phyloP scores from a whole-genome alignment of 306 rosid species.

The Mimosa pudica region DNA sequence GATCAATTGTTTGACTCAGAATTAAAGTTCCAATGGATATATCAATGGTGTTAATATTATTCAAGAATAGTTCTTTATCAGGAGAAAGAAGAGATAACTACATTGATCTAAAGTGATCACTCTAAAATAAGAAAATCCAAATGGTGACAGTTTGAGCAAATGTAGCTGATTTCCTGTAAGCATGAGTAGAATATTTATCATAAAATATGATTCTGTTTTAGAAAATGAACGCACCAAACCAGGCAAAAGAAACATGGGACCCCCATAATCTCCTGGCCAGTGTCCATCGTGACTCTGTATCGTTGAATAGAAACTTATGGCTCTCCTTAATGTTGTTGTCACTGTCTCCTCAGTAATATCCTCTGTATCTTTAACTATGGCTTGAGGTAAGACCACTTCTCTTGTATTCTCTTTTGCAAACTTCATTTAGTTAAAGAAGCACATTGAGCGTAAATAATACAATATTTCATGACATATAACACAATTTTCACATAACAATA shows the following conservation, averaged over 20 bases:
- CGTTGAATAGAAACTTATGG: slow-evolving; percentile 66
- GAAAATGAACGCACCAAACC: slow-evolving; percentile 63
- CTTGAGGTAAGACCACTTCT: slow-evolving; percentile 51
- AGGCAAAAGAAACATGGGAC: slow-evolving; percentile 94
- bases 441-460: background rate
- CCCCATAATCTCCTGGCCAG: slow-evolving; percentile 95
- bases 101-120: slow-evolving; percentile 12
- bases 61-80: slow-evolving; percentile 2
- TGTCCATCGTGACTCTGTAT: slow-evolving; percentile 82
- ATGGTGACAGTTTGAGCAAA: slow-evolving; percentile 2
- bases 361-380: slow-evolving; percentile 59
- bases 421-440: slow-evolving; percentile 39
- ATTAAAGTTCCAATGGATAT: background rate
- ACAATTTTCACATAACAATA: background rate
- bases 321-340: slow-evolving; percentile 59
- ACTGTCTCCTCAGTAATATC: slow-evolving; percentile 62
- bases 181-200: slow-evolving; percentile 19
- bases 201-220: slow-evolving; percentile 17
- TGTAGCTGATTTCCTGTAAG: slow-evolving; percentile 5
- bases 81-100: background rate
- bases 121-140: background rate
- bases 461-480: background rate
- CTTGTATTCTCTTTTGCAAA: slow-evolving; percentile 61
- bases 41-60: background rate
- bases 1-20: slow-evolving; percentile 33